Evolutionary conservation across 2,329 filamentous ascomycete genomes (phyloP).

Genomic region (Byssochlamys sp.): DNA sequence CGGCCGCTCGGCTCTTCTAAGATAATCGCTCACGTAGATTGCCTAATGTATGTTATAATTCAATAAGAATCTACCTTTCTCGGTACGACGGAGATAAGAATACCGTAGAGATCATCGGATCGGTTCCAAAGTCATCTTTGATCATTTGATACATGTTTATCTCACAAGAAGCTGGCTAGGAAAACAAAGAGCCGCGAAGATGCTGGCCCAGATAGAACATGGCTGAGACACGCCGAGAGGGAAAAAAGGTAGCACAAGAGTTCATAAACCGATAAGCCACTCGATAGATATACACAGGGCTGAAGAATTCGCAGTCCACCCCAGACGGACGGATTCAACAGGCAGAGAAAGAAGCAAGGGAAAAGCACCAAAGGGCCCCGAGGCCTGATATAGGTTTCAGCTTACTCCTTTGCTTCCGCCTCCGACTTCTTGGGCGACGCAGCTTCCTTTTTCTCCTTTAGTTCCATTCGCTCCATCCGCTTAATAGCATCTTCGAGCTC

Average conservation of each 20-base stretch:
- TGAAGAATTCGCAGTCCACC: background rate
- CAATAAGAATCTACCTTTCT: background rate
- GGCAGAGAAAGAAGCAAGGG: background rate
- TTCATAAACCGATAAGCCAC: background rate
- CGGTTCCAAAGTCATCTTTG: background rate
- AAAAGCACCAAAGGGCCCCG: background rate
- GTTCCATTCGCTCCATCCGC: conserved; percentile 55
- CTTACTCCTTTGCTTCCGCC: conserved; percentile 9
- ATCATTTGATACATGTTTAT: background rate
- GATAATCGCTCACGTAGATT: background rate
- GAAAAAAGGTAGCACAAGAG: background rate
- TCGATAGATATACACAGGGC: background rate
- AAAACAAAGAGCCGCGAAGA: background rate
- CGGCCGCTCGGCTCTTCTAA: background rate
- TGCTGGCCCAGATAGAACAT: background rate
- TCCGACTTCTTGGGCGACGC: conserved; percentile 17
- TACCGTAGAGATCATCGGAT: background rate
- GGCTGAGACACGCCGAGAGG: background rate
- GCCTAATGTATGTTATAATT: background rate
- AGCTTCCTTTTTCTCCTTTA: conserved; percentile 30
- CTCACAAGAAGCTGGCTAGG: background rate
- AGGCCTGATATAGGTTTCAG: background rate
- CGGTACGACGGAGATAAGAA: background rate
- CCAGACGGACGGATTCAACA: background rate
- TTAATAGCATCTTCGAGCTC: conserved; percentile 55